Base-by-base conservation (phyloP, 352 stramenopile genomes). In the Globisporangium parvum region DNA sequence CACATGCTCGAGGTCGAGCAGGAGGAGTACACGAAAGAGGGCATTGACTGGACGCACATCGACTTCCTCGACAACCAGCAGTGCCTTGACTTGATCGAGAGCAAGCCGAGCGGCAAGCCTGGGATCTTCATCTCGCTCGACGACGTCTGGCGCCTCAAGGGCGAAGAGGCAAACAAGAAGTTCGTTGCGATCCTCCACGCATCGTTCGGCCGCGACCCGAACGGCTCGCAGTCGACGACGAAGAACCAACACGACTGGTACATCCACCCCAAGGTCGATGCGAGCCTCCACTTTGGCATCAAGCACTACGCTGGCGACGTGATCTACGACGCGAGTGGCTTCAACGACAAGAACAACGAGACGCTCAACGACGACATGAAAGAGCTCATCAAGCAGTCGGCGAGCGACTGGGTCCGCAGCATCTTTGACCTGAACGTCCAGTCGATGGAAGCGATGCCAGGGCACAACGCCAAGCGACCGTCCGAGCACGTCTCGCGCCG, bases 261-360 rank as follows among this genome's bases (percentile, higher is more conserved):
- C 55, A 87, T 93, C 31, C 88, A 97, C 46, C 86, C 89, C 0
- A 96, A 96, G 66, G 85, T 97, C 26, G 84, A 96, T 26, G 81
- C 83, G n/a, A 88, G 88, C 33, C 71, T 95, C 37, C 71, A 88
- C 39, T 96, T 97, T 50, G 85, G 86, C 21, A 95, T 97, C 55
- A 87, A 85, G 50, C 87, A 96, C 50, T 95, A 96, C 41, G 89
- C 88, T 15, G 96, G 96, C 31, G 92, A 98, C 62, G 95, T 99
- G 15, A 90, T 96, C 41, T 99, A 99, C 74, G 97, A 97, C 59
- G 95, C 91, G 0, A 97, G 85, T 58, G 93, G 93, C 33, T 99
- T 99, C 67, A 97, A 98, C 31, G 96, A 99, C 65, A 99, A 99
- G 73, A 99, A 99, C 84, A 97, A 98, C 56, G 97, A 99, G 66